These are phyloP conservation scores for Flaveria linearis DNA, from an alignment of 129 eudicot genomes.

Conservation along the genomic window DNA sequence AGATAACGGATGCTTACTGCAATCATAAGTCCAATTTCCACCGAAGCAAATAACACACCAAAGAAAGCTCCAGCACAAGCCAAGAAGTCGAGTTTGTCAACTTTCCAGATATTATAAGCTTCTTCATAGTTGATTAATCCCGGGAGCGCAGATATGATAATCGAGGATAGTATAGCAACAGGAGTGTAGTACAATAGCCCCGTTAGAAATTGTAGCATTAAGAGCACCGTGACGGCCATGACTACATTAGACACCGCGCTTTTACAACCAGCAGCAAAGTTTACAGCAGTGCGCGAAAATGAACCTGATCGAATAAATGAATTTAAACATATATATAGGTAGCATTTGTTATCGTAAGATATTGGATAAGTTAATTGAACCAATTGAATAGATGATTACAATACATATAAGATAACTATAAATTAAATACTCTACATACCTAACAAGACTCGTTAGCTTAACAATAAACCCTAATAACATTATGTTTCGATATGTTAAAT, in stretches of 20 bases:
- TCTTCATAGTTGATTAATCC: constrained; percentile 60
- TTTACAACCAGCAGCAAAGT: constrained; percentile 57
- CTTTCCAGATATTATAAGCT: constrained; percentile 65
- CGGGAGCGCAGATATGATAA: constrained; percentile 63
- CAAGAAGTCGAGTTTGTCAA: constrained; percentile 66
- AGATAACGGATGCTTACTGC: constrained; percentile 47
- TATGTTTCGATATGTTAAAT: no score
- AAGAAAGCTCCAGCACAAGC: constrained; percentile 62
- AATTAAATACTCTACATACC: no score
- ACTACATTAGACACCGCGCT: constrained; percentile 63
- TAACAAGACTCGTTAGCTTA: no score
- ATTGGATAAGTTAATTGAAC: no score
- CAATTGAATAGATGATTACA: no score
- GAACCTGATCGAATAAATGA: constrained; percentile 45
- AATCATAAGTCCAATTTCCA: constrained; percentile 58
- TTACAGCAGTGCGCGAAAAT: constrained; percentile 70
- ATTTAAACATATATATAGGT: background rate
- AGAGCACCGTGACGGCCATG: constrained; percentile 65
- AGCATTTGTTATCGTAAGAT: no score
- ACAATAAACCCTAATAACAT: no score
- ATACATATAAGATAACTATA: no score
- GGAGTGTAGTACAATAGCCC: constrained; percentile 62
- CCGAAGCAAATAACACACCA: constrained; percentile 63
- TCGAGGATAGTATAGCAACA: constrained; percentile 57
- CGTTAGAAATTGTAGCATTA: constrained; percentile 51